phyloP scores from a whole-genome alignment of 345 rosid species.

The Sisymbrium irio region DNA sequence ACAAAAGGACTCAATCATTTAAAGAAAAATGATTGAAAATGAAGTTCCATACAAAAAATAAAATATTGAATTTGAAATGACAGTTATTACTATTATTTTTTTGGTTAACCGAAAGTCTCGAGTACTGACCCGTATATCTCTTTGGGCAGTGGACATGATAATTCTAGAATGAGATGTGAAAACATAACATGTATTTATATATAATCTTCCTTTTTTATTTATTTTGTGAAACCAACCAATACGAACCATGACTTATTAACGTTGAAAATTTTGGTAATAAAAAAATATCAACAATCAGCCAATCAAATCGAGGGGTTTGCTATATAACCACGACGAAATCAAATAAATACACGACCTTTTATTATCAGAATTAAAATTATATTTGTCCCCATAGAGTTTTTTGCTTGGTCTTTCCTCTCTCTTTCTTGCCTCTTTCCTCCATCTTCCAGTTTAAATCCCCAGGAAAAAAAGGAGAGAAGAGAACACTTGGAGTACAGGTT shows the following conservation, averaged over 20 bases:
- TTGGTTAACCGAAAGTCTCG: background rate
- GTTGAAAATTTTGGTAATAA: background rate
- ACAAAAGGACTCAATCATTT: background rate
- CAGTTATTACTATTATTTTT: background rate
- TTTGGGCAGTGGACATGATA: background rate
- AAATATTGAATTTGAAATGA: background rate
- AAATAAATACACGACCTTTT: background rate
- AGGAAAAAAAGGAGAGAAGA: background rate
- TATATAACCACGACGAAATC: conserved; percentile 14
- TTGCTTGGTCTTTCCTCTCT: conserved; percentile 32
- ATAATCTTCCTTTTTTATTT: too few relatives aligned
- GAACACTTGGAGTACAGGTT: background rate
- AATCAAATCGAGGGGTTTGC: background rate
- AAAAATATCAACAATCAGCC: background rate
- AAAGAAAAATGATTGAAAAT: background rate
- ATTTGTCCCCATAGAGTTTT: background rate
- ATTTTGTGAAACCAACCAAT: background rate
- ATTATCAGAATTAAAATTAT: background rate
- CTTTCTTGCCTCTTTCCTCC: conserved; percentile 23
- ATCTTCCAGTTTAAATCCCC: background rate
- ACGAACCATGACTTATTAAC: background rate
- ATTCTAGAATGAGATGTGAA: conserved; percentile 2
- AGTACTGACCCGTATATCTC: background rate
- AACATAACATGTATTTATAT: background rate
- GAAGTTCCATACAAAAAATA: background rate